These are phyloP conservation scores for Suhomyces yuchorum DNA, from an alignment of 1,139 yeast genomes.

Conservation along the genomic window DNA sequence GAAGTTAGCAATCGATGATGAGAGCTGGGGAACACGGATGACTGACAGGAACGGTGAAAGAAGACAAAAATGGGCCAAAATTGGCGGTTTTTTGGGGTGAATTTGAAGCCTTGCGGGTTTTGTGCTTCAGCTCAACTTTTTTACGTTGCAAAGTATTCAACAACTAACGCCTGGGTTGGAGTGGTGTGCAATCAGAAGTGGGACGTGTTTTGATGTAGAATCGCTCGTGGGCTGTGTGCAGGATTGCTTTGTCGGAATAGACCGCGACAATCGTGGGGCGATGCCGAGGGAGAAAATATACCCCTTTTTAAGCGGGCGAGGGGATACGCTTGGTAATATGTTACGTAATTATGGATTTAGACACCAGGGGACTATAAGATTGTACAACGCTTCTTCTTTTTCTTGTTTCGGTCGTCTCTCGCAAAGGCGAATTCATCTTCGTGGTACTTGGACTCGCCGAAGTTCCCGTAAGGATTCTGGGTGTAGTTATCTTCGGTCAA, in stretches of 20 bases:
- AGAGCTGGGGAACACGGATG: neutral
- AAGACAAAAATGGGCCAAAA: neutral
- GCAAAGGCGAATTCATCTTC: constrained; percentile 50
- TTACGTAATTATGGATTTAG: constrained; percentile 1
- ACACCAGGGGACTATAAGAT: constrained; percentile 27
- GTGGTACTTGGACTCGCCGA: constrained; percentile 28
- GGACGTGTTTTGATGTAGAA: constrained; percentile 1
- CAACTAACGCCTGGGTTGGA: neutral
- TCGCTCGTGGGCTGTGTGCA: constrained; percentile 1
- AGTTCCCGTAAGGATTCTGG: constrained; percentile 38
- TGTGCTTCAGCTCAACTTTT: neutral
- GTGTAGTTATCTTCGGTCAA: constrained; percentile 37
- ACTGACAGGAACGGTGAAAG: neutral
- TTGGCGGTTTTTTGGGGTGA: neutral
- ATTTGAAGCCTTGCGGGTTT: neutral
- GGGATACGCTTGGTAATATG: neutral
- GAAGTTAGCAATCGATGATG: neutral
- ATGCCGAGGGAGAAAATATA: neutral
- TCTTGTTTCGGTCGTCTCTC: constrained; percentile 33
- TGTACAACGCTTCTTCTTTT: constrained; percentile 33
- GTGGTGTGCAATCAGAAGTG: neutral
- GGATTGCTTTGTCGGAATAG: constrained; percentile 1
- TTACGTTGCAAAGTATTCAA: neutral
- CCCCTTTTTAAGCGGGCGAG: constrained; percentile 2
- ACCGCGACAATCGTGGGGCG: constrained; percentile 2